Percentiles rank a stretch among this genome's conserved stretches.
Evolutionary conservation across 2,329 filamentous ascomycete species (phyloP).

Genomic region (Beauveria australis): DNA sequence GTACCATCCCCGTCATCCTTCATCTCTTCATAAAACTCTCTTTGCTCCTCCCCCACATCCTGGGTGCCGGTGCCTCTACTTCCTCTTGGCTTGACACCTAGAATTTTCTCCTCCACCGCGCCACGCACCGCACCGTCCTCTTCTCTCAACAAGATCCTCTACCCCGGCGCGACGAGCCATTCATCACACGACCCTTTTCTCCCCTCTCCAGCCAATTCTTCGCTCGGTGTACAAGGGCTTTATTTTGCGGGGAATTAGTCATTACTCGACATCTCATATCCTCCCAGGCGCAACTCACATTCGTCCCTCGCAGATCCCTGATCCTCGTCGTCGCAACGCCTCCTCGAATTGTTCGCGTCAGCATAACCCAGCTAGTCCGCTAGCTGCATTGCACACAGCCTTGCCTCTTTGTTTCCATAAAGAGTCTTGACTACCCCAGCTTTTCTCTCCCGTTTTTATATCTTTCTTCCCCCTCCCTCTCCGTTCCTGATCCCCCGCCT

Average conservation of each 20-base stretch:
- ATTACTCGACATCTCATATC: neutral
- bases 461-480: neutral
- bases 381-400: neutral
- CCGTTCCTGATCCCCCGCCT: neutral
- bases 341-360: neutral
- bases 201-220: too few relatives aligned
- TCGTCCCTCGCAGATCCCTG: neutral
- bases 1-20: neutral
- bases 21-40: neutral
- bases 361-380: neutral
- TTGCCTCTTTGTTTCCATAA: neutral
- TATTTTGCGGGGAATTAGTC: neutral
- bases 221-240: too few relatives aligned
- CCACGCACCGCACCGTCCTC: neutral
- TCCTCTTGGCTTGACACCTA: too few relatives aligned
- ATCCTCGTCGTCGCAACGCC: neutral
- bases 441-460: neutral
- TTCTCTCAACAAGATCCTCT: neutral
- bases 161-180: neutral
- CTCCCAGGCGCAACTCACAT: neutral
- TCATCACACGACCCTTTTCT: neutral
- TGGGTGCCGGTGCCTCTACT: neutral
- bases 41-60: neutral
- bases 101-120: neutral
- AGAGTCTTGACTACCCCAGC: neutral